These are phyloP conservation scores for Paratinospora sagittata DNA, from an alignment of 164 flowering plant species.

Conservation along the genomic window DNA sequence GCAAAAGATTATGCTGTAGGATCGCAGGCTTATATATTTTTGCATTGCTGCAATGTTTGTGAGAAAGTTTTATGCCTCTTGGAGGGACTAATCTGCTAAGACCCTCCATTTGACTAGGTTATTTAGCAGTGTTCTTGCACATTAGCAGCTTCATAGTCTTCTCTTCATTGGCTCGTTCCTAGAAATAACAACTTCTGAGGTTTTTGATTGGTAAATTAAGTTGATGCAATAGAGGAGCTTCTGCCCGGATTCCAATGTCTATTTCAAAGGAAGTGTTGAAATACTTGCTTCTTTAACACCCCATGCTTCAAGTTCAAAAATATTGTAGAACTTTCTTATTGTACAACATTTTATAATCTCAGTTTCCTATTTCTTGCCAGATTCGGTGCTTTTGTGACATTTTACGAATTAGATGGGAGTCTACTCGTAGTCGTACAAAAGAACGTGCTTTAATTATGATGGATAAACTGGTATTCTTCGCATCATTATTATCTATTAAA, in stretches of 20 bases:
- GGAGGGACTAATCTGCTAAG: not conserved
- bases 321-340: too few relatives aligned
- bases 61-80: not conserved
- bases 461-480: constrained; percentile 61
- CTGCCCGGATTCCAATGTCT: not conserved
- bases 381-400: constrained; percentile 55
- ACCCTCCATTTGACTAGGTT: not conserved
- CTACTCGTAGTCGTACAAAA: constrained; percentile 79
- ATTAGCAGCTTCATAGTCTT: not conserved
- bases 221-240: too few relatives aligned
- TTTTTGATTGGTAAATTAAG: not conserved
- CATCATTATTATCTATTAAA: not conserved
- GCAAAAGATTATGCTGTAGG: not conserved
- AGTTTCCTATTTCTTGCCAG: constrained; percentile 29
- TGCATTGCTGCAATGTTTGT: not conserved
- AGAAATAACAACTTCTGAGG: not conserved
- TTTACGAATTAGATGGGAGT: constrained; percentile 88
- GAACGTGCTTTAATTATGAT: constrained; percentile 84
- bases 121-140: not conserved
- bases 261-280: not conserved
- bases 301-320: not conserved
- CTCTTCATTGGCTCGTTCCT: not conserved
- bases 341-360: not conserved
- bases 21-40: not conserved
- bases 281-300: not conserved